Conservation (phyloP, 1,139 yeast species). For the Arxiozyma bovina region DNA sequence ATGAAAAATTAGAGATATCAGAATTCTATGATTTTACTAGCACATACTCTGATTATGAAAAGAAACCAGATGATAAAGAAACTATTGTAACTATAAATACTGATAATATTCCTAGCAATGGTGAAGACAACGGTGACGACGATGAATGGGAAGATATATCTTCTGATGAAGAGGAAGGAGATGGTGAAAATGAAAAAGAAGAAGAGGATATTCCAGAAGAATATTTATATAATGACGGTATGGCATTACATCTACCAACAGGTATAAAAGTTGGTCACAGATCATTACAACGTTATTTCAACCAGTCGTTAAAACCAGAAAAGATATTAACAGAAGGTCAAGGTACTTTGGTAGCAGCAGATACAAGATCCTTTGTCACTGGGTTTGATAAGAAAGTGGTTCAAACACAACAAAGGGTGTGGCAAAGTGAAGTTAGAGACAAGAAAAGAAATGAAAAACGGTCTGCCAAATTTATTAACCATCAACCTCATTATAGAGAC, state of each 20-base stretch:
- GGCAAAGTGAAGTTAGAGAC: conserved; percentile 63
- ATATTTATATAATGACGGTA: conserved; percentile 52
- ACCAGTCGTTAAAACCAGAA: conserved; percentile 74
- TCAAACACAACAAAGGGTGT: conserved; percentile 60
- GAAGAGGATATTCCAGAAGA: conserved; percentile 42
- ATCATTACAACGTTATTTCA: conserved; percentile 75
- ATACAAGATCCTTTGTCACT: conserved; percentile 61
- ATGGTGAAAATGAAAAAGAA: conserved; percentile 31
- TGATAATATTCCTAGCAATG: conserved; percentile 7
- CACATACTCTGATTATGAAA: conserved; percentile 38
- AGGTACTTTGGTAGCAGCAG: conserved; percentile 90
- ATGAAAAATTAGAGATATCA: conserved; percentile 79
- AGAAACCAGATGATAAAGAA: conserved; percentile 22
- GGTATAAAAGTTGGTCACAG: conserved; percentile 89
- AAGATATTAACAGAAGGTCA: conserved; percentile 73
- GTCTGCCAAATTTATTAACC: conserved; percentile 70
- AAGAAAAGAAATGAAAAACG: conserved; percentile 68
- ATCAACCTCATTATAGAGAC: conserved; percentile 89
- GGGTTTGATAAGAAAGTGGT: conserved; percentile 46
- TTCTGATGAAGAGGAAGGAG: conserved; percentile 35
- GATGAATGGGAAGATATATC: conserved; percentile 34
- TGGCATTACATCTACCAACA: conserved; percentile 74
- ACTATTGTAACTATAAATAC: background rate
- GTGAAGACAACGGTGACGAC: conserved; percentile 34
- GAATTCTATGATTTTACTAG: conserved; percentile 84